Base-by-base conservation (phyloP, 495 filamentous ascomycete species). In the Aspergillus baeticus region DNA sequence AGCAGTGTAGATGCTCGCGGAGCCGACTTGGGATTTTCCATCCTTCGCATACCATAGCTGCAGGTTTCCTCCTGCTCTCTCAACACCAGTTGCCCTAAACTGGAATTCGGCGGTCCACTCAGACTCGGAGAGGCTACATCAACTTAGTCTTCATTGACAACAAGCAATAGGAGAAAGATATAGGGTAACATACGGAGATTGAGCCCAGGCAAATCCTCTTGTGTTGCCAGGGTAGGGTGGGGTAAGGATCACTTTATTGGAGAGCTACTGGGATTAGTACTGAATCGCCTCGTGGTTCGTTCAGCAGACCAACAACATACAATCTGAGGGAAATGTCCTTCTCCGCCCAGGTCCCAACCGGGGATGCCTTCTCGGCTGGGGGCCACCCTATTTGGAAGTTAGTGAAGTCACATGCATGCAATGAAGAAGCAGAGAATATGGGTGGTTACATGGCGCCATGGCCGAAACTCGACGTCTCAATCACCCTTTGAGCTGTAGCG, bases 1-100 rank as follows among this genome's bases (percentile, higher is more conserved):
- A 22, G 87, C 84, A 5, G 89, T 94, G 68, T 96, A 96, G 54
- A 97, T 82, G 67, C 88, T 92, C 15, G 83, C 78, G 5, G 85
- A 78, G 46, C 85, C 85, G 51, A 95, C 73, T 17, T 74, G 75
- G 59, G 75, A 68, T 59, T 81, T 74, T 42, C 89, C 90, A 49
- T 89, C 83, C 58, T 88, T 86, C 15, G 84, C 84, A 68, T 93
- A 91, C 95, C 95, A 98, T 60, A 98, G 76, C 66, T 96, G 90
- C 55, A 98, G 79, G 72, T 95, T 97, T 41, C 94, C 94, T 26
- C 87, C 84, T 31, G 84, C 90, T 62, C 90, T 78, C 69, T 98
- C 94, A 13, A 86, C 87, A 4, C 94, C 94, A 46, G 82, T 90
- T 7, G 85, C 90, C 57, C 94, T 84, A 76, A 98, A 98, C 62